These are phyloP conservation scores for Fusarium secorum DNA, from an alignment of 2,329 filamentous ascomycete species.

Conservation along the genomic window DNA sequence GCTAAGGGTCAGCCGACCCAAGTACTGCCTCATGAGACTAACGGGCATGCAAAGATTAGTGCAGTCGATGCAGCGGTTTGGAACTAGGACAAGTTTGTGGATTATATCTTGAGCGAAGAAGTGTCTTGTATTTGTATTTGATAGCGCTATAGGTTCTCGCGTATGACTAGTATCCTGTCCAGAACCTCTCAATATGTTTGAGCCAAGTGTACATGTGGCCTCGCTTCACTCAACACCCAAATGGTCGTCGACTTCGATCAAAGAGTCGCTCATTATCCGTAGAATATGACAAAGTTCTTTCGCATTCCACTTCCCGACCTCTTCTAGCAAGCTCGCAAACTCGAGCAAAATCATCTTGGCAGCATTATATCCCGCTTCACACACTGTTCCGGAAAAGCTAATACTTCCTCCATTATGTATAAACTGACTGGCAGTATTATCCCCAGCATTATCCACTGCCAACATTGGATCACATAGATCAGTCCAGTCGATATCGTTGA, in stretches of 20 bases:
- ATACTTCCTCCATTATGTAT: background rate
- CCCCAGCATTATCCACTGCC: rapidly evolving
- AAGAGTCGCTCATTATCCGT: slow-evolving; percentile 11
- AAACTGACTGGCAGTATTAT: background rate
- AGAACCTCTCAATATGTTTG: rapidly evolving
- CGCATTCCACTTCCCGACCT: slow-evolving; percentile 17
- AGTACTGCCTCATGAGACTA: background rate
- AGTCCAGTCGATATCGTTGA: slow-evolving; percentile 7
- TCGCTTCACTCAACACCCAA: background rate
- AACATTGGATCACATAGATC: background rate
- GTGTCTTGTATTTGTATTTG: background rate
- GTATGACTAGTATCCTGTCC: background rate
- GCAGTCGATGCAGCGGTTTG: background rate
- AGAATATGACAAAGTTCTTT: slow-evolving; percentile 4
- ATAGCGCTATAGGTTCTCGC: no score
- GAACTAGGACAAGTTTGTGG: rapidly evolving
- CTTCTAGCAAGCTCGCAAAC: slow-evolving; percentile 8
- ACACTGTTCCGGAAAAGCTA: background rate
- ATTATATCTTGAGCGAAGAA: background rate
- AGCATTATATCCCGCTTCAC: slow-evolving; percentile 1
- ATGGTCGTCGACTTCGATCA: background rate
- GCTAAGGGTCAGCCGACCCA: background rate
- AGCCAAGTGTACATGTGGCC: rapidly evolving
- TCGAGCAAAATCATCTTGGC: slow-evolving; percentile 1
- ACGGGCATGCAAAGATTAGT: background rate